Evolutionary conservation across 345 rosid species (phyloP).

Genomic region (Theobroma cacao): DNA sequence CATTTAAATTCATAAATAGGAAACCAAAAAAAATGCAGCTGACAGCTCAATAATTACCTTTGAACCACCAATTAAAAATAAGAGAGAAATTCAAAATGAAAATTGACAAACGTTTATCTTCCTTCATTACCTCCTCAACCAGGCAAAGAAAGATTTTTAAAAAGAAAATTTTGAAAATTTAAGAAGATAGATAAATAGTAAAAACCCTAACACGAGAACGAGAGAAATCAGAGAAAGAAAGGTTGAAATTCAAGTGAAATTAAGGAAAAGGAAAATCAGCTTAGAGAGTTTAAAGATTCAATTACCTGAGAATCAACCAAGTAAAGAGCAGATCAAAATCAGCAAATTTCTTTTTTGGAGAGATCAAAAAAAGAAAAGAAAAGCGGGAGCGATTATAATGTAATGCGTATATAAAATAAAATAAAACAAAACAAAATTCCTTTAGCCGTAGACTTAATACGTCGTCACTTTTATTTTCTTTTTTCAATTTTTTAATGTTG

Average conservation of each 20-base stretch:
- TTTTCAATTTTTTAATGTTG: neutral
- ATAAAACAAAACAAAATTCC: neutral
- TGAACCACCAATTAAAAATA: neutral
- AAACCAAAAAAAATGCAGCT: neutral
- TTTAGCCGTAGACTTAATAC: neutral
- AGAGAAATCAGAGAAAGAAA: neutral
- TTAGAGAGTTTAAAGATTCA: neutral
- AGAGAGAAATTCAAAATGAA: neutral
- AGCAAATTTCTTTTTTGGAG: neutral
- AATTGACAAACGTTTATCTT: neutral
- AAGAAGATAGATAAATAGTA: neutral
- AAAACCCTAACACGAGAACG: neutral
- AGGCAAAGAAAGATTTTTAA: neutral
- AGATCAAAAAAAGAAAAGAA: neutral
- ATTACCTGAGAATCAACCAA: conserved; percentile 29
- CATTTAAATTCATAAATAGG: neutral
- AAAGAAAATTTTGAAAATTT: neutral
- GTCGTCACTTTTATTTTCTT: neutral
- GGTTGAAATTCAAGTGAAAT: conserved; percentile 12
- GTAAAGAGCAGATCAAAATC: conserved; percentile 27
- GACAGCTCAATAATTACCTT: neutral
- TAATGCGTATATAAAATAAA: neutral
- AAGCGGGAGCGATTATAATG: conserved; percentile 12
- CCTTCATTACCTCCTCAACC: neutral
- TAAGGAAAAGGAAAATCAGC: conserved; percentile 4